A percentile compares a stretch with the other conserved stretches of the same genome.
Evolutionary conservation across 768 basidiomycete genomes (phyloP).

Genomic region (Agrocybe praecox): DNA sequence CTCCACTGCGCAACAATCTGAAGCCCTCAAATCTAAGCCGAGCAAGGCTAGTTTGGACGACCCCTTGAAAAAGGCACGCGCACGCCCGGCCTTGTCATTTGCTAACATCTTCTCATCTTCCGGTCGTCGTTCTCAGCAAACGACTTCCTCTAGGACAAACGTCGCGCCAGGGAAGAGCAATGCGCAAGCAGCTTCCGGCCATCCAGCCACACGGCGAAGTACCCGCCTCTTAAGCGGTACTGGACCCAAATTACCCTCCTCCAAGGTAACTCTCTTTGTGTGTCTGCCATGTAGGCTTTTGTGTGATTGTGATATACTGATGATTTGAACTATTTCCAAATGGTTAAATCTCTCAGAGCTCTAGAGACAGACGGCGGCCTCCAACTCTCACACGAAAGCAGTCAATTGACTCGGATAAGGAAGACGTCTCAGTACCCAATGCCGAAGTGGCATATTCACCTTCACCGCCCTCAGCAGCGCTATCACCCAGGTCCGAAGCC

Average conservation of each 20-base stretch:
- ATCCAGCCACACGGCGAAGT: constrained; percentile 65
- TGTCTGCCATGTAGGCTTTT: constrained; percentile 1
- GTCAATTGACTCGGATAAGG: constrained; percentile 71
- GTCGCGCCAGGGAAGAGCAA: constrained; percentile 54
- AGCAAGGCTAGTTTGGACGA: constrained; percentile 68
- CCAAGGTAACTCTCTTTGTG: constrained; percentile 57
- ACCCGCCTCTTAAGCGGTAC: constrained; percentile 67
- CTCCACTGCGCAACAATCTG: constrained; percentile 58
- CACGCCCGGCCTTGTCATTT: constrained; percentile 85
- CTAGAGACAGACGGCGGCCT: constrained; percentile 63
- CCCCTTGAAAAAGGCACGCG: constrained; percentile 88
- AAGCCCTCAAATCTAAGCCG: constrained; percentile 55
- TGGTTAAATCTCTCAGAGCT: constrained; percentile 13
- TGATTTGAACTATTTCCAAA: constrained; percentile 10
- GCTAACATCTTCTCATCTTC: constrained; percentile 88
- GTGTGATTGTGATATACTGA: not conserved
- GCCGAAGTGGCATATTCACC: constrained; percentile 60
- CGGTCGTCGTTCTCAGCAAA: constrained; percentile 77
- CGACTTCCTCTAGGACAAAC: constrained; percentile 63
- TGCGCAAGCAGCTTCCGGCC: constrained; percentile 41
- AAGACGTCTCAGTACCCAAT: constrained; percentile 55
- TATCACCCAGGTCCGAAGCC: constrained; percentile 66
- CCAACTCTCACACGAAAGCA: constrained; percentile 55
- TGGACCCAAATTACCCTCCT: constrained; percentile 47
- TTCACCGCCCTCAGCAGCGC: constrained; percentile 59